phyloP scores from a whole-genome alignment of 176 grass and related monocot species.

The Oryza meyeriana region DNA sequence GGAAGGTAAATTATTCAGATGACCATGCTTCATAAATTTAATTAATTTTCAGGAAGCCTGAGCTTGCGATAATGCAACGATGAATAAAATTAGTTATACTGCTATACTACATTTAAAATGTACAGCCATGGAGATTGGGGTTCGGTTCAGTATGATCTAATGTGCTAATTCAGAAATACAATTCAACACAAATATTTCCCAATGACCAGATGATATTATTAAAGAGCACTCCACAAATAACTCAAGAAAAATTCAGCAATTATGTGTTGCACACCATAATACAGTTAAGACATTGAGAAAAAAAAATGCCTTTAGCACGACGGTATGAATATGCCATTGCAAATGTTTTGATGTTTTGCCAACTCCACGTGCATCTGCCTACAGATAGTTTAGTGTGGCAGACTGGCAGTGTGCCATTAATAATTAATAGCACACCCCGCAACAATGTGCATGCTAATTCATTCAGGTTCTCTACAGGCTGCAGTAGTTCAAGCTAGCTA shows the following conservation, averaged over 20 bases:
- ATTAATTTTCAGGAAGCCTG: neutral
- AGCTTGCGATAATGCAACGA: neutral
- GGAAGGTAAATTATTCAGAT: neutral
- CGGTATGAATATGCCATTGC: neutral
- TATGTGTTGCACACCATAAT: neutral
- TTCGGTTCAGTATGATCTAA: neutral
- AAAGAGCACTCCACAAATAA: neutral
- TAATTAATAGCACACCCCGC: neutral
- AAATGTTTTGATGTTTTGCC: slow-evolving; percentile 1
- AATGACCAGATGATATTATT: neutral
- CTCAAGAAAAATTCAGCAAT: neutral
- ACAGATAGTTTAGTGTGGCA: neutral
- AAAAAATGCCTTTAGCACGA: neutral
- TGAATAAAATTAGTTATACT: neutral
- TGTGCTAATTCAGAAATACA: neutral
- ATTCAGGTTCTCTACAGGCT: neutral
- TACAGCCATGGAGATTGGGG: neutral
- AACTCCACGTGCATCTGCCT: neutral
- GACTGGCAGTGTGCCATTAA: no score
- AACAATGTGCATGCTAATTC: neutral
- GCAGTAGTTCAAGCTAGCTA: neutral
- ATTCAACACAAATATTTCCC: neutral
- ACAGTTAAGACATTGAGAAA: neutral
- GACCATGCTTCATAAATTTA: neutral
- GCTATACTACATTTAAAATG: neutral